phyloP scores from a whole-genome alignment of 768 basidiomycete species.

The Hericium alpestre region DNA sequence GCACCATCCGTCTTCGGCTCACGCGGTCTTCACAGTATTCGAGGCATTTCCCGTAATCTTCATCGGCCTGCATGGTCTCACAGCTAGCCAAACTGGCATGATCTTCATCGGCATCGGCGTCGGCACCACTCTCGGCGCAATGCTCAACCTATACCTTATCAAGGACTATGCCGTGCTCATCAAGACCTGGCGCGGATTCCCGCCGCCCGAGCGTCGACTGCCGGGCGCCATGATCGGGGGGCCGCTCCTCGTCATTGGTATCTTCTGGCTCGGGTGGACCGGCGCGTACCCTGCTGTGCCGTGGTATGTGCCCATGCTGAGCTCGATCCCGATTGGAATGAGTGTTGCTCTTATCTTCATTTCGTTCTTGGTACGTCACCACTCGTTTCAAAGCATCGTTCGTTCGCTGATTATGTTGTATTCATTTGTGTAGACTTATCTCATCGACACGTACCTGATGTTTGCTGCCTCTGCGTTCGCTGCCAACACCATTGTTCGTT shows the following conservation, averaged over 20 bases:
- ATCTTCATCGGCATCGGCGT: conserved; percentile 5
- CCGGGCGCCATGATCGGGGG: neutral
- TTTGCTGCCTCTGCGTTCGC: conserved; percentile 6
- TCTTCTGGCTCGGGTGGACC: conserved; percentile 7
- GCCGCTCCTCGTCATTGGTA: neutral
- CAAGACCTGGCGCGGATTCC: conserved; percentile 6
- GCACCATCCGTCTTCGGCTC: too few species aligned
- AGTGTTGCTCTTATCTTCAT: conserved; percentile 1
- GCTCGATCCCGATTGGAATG: conserved; percentile 1
- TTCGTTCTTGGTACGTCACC: conserved; percentile 1
- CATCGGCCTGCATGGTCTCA: neutral
- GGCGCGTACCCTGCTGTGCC: conserved; percentile 4
- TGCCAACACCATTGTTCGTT: conserved; percentile 3
- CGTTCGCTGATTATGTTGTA: neutral
- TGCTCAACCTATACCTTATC: neutral
- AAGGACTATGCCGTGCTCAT: neutral
- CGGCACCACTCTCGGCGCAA: neutral
- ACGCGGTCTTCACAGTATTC: neutral
- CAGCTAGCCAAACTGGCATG: neutral
- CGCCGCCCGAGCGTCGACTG: conserved; percentile 4
- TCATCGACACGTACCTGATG: conserved; percentile 9
- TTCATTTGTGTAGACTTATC: conserved; percentile 1
- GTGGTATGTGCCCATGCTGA: conserved; percentile 7
- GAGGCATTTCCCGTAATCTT: conserved; percentile 7
- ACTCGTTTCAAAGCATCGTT: too few species aligned